phyloP scores from a whole-genome alignment of 2,329 filamentous ascomycete genomes.

The Penicillium sp. region DNA sequence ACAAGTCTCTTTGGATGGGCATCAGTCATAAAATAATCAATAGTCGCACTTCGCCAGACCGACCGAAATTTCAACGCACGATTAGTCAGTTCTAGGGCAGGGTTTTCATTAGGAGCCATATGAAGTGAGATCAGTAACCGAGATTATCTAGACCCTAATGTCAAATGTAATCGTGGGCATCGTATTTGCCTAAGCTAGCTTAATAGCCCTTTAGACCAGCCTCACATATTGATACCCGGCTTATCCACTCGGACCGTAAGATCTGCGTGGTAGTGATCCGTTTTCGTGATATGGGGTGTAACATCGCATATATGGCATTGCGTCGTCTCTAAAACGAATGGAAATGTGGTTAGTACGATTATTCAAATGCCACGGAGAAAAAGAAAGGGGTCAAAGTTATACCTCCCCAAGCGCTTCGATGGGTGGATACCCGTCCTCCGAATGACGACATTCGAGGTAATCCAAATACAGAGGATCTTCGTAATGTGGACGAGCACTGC shows the following conservation, averaged over 20 bases:
- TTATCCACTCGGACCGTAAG: slow-evolving; percentile 30
- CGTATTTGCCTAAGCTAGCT: not conserved
- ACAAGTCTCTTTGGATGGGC: not conserved
- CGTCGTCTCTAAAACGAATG: slow-evolving; percentile 17
- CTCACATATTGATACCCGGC: slow-evolving; percentile 22
- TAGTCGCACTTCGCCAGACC: not conserved
- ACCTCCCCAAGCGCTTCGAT: slow-evolving; percentile 29
- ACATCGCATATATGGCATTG: slow-evolving; percentile 32
- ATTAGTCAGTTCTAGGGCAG: not conserved
- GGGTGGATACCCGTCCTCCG: slow-evolving; percentile 24
- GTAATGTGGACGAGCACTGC: slow-evolving; percentile 18
- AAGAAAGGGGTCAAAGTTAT: not conserved
- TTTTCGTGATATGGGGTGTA: slow-evolving; percentile 24
- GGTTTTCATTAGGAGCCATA: not conserved
- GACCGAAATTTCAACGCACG: not conserved
- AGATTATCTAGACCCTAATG: not conserved
- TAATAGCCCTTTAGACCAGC: slow-evolving; percentile 20
- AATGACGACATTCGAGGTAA: slow-evolving; percentile 21
- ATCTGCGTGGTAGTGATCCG: slow-evolving; percentile 25
- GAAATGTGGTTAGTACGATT: not conserved
- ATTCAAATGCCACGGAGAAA: not conserved
- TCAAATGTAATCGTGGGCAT: not conserved
- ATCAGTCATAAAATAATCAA: not conserved
- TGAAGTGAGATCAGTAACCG: not conserved
- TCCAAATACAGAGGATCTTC: slow-evolving; percentile 28